Percentiles rank a stretch among this genome's conserved stretches.
Evolutionary conservation across 1,284 basidiomycete species (phyloP).

Genomic region (Pulchroboletus neoregius): DNA sequence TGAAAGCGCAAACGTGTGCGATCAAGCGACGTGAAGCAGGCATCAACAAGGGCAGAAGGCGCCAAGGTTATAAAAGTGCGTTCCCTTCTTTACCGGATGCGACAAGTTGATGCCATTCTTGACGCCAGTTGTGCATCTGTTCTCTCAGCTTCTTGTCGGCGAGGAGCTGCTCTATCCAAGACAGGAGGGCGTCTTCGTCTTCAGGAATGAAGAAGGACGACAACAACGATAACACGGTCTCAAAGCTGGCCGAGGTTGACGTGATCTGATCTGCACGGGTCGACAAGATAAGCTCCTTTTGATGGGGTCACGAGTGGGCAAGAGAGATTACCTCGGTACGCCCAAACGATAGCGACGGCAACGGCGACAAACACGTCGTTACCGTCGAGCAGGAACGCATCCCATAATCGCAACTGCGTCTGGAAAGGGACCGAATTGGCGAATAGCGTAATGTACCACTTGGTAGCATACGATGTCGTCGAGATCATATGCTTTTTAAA

Average conservation of each 20-base stretch:
- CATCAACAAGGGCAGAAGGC: neutral
- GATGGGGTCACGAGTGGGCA: neutral
- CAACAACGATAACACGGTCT: slow-evolving; percentile 82
- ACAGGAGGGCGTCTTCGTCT: slow-evolving; percentile 75
- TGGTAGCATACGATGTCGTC: slow-evolving; percentile 93
- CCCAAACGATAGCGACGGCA: slow-evolving; percentile 87
- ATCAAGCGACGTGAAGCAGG: slow-evolving; percentile 10
- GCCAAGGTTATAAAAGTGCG: slow-evolving; percentile 53
- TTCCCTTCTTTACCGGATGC: slow-evolving; percentile 57
- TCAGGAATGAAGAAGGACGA: slow-evolving; percentile 91
- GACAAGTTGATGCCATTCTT: slow-evolving; percentile 70
- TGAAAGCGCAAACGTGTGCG: slow-evolving; percentile 1
- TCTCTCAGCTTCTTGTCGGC: slow-evolving; percentile 64
- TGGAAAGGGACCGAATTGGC: slow-evolving; percentile 96
- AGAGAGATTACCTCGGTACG: slow-evolving; percentile 63
- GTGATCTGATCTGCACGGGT: slow-evolving; percentile 69
- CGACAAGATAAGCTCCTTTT: slow-evolving; percentile 8
- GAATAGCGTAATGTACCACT: slow-evolving; percentile 99
- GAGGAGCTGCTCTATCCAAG: slow-evolving; percentile 77
- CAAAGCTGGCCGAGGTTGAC: slow-evolving; percentile 77
- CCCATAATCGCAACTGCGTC: slow-evolving; percentile 93
- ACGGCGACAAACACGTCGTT: slow-evolving; percentile 84
- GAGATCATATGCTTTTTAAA: slow-evolving; percentile 88
- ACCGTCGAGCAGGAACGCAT: slow-evolving; percentile 88
- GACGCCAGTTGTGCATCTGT: slow-evolving; percentile 69